phyloP scores from a whole-genome alignment of 371 early-diverging fungal genomes.

The Mucor piriformis region DNA sequence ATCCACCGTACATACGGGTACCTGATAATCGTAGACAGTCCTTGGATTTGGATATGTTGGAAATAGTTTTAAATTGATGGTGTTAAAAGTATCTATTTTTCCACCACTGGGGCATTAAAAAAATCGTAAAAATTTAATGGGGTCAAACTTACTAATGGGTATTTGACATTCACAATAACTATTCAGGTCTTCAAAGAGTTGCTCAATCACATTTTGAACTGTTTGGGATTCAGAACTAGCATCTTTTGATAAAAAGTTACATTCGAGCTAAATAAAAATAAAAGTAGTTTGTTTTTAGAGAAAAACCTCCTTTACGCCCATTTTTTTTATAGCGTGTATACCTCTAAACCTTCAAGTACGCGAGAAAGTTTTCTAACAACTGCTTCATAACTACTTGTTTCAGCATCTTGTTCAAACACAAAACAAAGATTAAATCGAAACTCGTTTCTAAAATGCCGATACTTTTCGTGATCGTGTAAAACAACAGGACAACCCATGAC shows the following conservation, averaged over 20 bases:
- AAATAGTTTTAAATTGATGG: slow-evolving; percentile 85
- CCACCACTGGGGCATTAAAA: too few relatives aligned
- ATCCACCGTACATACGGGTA: slow-evolving; percentile 79
- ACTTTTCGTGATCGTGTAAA: slow-evolving; percentile 72
- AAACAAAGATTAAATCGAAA: slow-evolving; percentile 87
- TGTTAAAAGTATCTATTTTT: slow-evolving; percentile 57
- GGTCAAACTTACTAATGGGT: slow-evolving; percentile 79
- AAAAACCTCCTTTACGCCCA: too few relatives aligned
- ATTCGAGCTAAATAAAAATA: slow-evolving; percentile 68
- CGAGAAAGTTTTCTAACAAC: slow-evolving; percentile 82
- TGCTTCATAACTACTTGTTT: slow-evolving; percentile 77
- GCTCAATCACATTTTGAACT: slow-evolving; percentile 82
- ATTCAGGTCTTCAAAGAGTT: slow-evolving; percentile 84
- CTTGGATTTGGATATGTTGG: slow-evolving; percentile 79
- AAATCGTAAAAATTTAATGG: too few relatives aligned
- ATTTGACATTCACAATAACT: slow-evolving; percentile 88
- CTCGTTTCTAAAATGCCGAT: slow-evolving; percentile 70
- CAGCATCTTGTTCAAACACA: slow-evolving; percentile 83
- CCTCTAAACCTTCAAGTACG: slow-evolving; percentile 76
- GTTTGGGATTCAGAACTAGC: slow-evolving; percentile 34
- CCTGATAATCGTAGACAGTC: slow-evolving; percentile 78
- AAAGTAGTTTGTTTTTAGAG: too few relatives aligned
- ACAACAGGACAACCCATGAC: slow-evolving; percentile 81
- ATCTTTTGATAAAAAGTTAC: slow-evolving; percentile 67
- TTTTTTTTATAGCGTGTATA: too few relatives aligned